Base-by-base conservation (phyloP, 2,329 filamentous ascomycete genomes). In the Aureobasidium pullulans region DNA sequence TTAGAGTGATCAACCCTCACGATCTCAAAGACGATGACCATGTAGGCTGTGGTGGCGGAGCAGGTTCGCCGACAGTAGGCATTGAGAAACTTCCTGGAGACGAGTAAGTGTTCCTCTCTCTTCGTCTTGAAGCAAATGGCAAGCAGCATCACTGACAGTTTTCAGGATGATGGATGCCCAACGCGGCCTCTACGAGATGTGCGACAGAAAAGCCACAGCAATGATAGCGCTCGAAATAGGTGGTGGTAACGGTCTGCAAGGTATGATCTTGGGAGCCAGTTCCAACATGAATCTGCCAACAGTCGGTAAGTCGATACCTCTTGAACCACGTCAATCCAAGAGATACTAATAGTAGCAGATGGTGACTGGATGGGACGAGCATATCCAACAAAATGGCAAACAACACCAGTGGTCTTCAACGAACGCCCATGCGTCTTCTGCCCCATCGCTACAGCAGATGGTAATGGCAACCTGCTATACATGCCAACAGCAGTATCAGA, bases 351-450 rank as follows among this genome's bases (percentile, higher is more conserved):
- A 29, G 13, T 13, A 36, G 70, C 78, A 10, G 77, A 79, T 58
- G 76, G 73, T 7, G 77, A 79, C 62, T 72, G 76, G 68, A 79
- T 79, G 77, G 77, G 76, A 9, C 66, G 76, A 16, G 76, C 75
- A 6, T 78, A 76, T 63, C 76, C 76, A n/a, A 76, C 73, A 0
- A 74, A 72, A 47, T 75, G 74, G 70, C 73, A 76, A 61, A 75
- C 71, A 4, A 77, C 73, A 2, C 74, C 74, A 0, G 73, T 75
- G 6, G 72, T 77, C 1, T 76, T 75, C 56, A 71, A 70, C 16
- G 69, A 76, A 59, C 42, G 53, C 8, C 65, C 70, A n/a, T 71
- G 72, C 11, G 61, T 73, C n/a, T 72, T 76, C 52, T 69, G 69
- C 2, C 73, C 76, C 1, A 69, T 73, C 10, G 66, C 66, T 5